Base-by-base conservation (phyloP, 1,284 basidiomycete species). In the Ceratobasidium sp. region DNA sequence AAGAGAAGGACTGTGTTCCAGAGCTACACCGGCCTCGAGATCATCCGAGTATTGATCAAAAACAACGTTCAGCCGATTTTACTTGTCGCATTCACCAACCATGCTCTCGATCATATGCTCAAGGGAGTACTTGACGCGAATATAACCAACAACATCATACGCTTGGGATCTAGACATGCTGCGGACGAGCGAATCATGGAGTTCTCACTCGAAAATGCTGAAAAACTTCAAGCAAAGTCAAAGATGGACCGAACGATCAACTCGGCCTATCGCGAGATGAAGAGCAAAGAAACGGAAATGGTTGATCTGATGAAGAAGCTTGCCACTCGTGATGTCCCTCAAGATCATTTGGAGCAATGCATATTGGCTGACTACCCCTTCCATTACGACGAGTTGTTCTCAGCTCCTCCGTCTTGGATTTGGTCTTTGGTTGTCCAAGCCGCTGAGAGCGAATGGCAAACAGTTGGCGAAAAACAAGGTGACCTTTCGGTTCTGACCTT, bases 81-180 rank as follows among this genome's bases (percentile, higher is more conserved):
- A 15, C 85, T 93, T 85, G 91, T 94, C 62, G 91, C 91, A 0
- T 92, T 90, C 83, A 94, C 93, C 0, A 94, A 94, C 81, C 93
- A 94, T 78, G 92, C 93, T 0, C 85, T 94, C 0, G 92, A 94
- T 78, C 91, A 93, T 78, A 88, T 93, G 83, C 85, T 94, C 2
- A 84, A 85, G 9, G 89, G 89, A 0, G 86, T 93, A 1, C 84
- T 93, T 1, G 90, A 93, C 79, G 88, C 88, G 0, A 83, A 83
- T 0, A 92, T 94, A 74, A 93, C 92, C 0, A 83, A 84, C 0
- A 87, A 89, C 52, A 87, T 94, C 33, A 88, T 93, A 10, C 89
- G 92, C 1, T 84, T 93, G 2, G 93, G 93, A 0, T 87, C 89
- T 23, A 86, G 90, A 7, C 88, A 90, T 9, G 85, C 88, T 0